Conservation (phyloP, 2,329 filamentous ascomycete species). For the Tolypocladium amazonense region DNA sequence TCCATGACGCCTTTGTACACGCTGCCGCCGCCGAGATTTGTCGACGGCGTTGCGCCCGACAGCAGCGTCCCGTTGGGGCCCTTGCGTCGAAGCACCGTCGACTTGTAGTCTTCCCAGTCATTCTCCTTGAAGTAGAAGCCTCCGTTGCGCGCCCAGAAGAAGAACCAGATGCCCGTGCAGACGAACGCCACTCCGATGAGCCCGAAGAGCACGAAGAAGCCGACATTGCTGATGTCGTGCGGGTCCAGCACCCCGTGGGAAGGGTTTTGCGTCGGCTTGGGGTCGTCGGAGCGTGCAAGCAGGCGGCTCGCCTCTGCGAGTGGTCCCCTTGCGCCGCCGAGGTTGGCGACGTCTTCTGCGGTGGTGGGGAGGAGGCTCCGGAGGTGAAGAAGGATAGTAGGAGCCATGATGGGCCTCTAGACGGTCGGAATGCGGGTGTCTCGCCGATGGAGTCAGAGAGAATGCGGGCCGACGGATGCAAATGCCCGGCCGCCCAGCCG, state of each 20-base stretch:
- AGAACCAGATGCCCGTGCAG: constrained; percentile 80
- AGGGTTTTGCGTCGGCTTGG: constrained; percentile 25
- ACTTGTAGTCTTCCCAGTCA: constrained; percentile 99
- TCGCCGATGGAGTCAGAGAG: neutral
- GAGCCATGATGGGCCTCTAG: constrained; percentile 25
- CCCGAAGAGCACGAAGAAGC: constrained; percentile 77
- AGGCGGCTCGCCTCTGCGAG: constrained; percentile 29
- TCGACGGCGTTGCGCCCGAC: constrained; percentile 71
- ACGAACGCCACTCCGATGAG: constrained; percentile 72
- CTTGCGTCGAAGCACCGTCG: constrained; percentile 78
- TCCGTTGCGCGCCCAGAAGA: constrained; percentile 96
- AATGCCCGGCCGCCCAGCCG: constrained; percentile 14
- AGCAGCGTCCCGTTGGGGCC: constrained; percentile 83
- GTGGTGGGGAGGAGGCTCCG: constrained; percentile 16
- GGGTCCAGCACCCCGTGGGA: constrained; percentile 40
- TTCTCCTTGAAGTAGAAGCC: constrained; percentile 76
- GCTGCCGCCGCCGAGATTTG: constrained; percentile 77
- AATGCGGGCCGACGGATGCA: neutral
- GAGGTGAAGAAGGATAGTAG: constrained; percentile 23
- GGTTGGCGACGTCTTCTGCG: constrained; percentile 11
- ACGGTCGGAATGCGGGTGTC: constrained; percentile 9
- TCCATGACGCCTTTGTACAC: constrained; percentile 64
- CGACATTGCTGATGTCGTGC: constrained; percentile 51
- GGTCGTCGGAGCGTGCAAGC: constrained; percentile 21
- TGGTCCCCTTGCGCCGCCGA: constrained; percentile 25